These are phyloP conservation scores for Lecanicillium sp. DNA, from an alignment of 2,329 filamentous ascomycete genomes.

Conservation along the genomic window DNA sequence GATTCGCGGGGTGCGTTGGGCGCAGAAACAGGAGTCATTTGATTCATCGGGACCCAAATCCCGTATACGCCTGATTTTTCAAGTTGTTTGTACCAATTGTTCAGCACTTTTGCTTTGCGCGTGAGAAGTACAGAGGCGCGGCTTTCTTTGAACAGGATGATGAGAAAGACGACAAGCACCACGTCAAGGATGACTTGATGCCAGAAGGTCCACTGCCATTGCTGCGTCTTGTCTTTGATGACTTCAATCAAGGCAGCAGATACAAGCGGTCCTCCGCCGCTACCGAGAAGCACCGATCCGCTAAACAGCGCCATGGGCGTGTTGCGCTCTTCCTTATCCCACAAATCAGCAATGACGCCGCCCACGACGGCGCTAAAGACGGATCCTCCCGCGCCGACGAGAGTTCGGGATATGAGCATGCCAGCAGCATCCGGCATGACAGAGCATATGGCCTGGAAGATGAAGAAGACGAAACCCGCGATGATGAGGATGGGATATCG, in stretches of 20 bases:
- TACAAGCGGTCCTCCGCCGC: slow-evolving; percentile 68
- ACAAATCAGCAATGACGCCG: slow-evolving; percentile 85
- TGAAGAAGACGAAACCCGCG: slow-evolving; percentile 63
- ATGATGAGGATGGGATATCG: slow-evolving; percentile 73
- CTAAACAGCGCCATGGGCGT: slow-evolving; percentile 86
- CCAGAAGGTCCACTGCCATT: slow-evolving; percentile 87
- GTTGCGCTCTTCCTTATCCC: slow-evolving; percentile 69
- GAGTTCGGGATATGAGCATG: slow-evolving; percentile 67
- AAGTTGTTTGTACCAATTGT: slow-evolving; percentile 68
- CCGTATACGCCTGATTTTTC: slow-evolving; percentile 56
- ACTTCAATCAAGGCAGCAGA: slow-evolving; percentile 60
- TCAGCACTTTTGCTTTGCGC: slow-evolving; percentile 63
- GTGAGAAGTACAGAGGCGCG: slow-evolving; percentile 72
- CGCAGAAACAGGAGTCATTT: background rate
- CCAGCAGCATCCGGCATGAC: slow-evolving; percentile 60
- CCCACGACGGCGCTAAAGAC: slow-evolving; percentile 84
- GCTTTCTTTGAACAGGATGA: slow-evolving; percentile 71
- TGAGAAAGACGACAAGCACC: slow-evolving; percentile 51
- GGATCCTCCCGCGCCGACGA: slow-evolving; percentile 68
- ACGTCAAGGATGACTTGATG: slow-evolving; percentile 66
- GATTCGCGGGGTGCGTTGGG: background rate
- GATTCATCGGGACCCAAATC: slow-evolving; percentile 24
- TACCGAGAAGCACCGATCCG: slow-evolving; percentile 69
- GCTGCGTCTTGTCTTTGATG: slow-evolving; percentile 31
- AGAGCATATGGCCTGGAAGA: slow-evolving; percentile 65